Evolutionary conservation across 495 filamentous ascomycete genomes (phyloP).

Genomic region (Penicillium coprophilum): DNA sequence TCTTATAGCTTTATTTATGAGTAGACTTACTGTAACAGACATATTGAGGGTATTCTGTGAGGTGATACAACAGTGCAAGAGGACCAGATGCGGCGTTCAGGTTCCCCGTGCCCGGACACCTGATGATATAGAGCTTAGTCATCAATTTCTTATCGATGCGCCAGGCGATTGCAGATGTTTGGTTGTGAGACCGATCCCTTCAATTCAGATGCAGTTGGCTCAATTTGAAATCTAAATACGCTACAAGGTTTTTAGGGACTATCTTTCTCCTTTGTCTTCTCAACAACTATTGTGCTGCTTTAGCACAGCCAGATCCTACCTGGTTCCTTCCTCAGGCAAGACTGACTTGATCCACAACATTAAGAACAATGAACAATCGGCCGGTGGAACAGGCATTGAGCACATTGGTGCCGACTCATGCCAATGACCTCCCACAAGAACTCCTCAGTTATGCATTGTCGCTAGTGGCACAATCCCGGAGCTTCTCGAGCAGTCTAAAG

Average conservation of each 20-base stretch:
- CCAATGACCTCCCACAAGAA: slow-evolving; percentile 65
- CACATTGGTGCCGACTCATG: slow-evolving; percentile 76
- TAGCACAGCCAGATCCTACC: background rate
- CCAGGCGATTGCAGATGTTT: slow-evolving; percentile 7
- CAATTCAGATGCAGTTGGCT: background rate
- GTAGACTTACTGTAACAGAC: slow-evolving; percentile 36
- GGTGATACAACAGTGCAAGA: slow-evolving; percentile 1
- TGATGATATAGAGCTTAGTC: slow-evolving; percentile 26
- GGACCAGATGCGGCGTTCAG: background rate
- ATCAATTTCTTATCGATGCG: slow-evolving; percentile 16
- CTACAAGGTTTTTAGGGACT: background rate
- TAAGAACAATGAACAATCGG: slow-evolving; percentile 50
- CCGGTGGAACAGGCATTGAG: slow-evolving; percentile 73
- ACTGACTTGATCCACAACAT: slow-evolving; percentile 4
- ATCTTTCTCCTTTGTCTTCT: background rate
- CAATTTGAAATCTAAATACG: background rate
- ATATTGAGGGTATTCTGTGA: slow-evolving; percentile 17
- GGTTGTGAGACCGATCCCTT: slow-evolving; percentile 8
- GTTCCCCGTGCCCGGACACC: slow-evolving; percentile 7
- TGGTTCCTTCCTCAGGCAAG: background rate
- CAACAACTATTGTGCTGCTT: background rate
- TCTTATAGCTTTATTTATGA: background rate
- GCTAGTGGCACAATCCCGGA: slow-evolving; percentile 83
- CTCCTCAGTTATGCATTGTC: slow-evolving; percentile 76
- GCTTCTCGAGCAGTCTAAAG: slow-evolving; percentile 74